Conservation (phyloP, 345 rosid species). For the Draba incana region DNA sequence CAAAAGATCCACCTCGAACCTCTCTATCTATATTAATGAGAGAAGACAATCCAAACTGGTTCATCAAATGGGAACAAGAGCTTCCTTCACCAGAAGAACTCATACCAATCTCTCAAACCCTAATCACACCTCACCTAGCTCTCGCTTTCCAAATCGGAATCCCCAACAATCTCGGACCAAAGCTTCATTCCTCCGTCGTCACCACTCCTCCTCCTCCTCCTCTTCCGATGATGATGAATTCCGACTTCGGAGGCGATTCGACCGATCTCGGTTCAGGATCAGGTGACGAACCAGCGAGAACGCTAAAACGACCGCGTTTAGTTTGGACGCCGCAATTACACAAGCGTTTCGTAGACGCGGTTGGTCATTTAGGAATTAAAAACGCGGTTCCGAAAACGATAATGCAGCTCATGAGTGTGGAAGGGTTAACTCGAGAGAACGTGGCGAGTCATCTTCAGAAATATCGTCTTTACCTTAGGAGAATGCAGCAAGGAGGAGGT, state of each 20-base stretch:
- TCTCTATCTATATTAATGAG: slow-evolving; percentile 37
- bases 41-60: slow-evolving; percentile 42
- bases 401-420: slow-evolving; percentile 97
- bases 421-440: slow-evolving; percentile 90
- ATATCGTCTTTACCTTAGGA: slow-evolving; percentile 82
- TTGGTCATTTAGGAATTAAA: slow-evolving; percentile 78
- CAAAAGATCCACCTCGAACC: slow-evolving; percentile 37
- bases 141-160: slow-evolving; percentile 74
- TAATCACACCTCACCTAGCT: slow-evolving; percentile 82
- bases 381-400: slow-evolving; percentile 98
- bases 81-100: slow-evolving; percentile 46
- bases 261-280: slow-evolving; percentile 43
- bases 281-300: slow-evolving; percentile 74
- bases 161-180: slow-evolving; percentile 4
- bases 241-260: slow-evolving; percentile 32
- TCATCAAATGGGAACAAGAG: slow-evolving; percentile 37
- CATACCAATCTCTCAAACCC: slow-evolving; percentile 67
- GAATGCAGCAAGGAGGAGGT: slow-evolving; percentile 81
- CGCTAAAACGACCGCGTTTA: slow-evolving; percentile 77
- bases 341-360: slow-evolving; percentile 92
- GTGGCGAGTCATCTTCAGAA: slow-evolving; percentile 96
- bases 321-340: slow-evolving; percentile 99
- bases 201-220: slow-evolving; percentile 40
- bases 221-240: slow-evolving; percentile 18
- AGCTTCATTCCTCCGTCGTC: slow-evolving; percentile 9